Evolutionary conservation across 306 rosid genomes (phyloP).

Genomic region (Citrullus mucosospermus): DNA sequence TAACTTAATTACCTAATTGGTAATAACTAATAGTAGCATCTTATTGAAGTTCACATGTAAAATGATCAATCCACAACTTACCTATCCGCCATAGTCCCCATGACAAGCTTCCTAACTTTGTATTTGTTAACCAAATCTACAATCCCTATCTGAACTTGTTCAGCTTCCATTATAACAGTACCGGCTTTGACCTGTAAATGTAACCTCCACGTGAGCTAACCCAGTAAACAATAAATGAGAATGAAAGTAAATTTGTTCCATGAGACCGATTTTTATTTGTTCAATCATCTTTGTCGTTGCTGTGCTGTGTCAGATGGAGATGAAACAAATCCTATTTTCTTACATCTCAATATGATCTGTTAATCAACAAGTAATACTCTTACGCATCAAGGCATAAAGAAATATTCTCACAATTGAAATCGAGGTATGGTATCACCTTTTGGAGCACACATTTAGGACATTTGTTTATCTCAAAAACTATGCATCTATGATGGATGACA

Average conservation of each 20-base stretch:
- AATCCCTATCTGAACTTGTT: conserved; percentile 61
- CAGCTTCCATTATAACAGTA: conserved; percentile 34
- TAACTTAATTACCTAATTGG: not conserved
- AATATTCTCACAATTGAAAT: not conserved
- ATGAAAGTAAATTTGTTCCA: not conserved
- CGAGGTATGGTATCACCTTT: not conserved
- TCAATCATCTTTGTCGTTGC: not conserved
- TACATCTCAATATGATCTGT: not conserved
- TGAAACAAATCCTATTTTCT: not conserved
- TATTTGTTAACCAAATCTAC: conserved; percentile 43
- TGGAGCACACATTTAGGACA: not conserved
- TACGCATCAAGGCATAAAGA: not conserved
- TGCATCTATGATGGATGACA: not conserved
- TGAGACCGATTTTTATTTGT: not conserved
- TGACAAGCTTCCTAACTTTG: conserved; percentile 61
- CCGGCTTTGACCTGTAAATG: conserved; percentile 51
- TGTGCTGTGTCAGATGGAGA: not conserved
- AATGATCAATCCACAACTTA: conserved; percentile 25
- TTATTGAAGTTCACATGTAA: not conserved
- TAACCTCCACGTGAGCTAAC: conserved; percentile 1
- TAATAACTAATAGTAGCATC: not conserved
- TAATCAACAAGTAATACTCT: not conserved
- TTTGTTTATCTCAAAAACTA: not conserved
- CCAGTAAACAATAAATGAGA: not conserved
- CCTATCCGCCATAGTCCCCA: conserved; percentile 62